Conservation (phyloP, 2,329 filamentous ascomycete genomes). For the Fusarium xylarioides region DNA sequence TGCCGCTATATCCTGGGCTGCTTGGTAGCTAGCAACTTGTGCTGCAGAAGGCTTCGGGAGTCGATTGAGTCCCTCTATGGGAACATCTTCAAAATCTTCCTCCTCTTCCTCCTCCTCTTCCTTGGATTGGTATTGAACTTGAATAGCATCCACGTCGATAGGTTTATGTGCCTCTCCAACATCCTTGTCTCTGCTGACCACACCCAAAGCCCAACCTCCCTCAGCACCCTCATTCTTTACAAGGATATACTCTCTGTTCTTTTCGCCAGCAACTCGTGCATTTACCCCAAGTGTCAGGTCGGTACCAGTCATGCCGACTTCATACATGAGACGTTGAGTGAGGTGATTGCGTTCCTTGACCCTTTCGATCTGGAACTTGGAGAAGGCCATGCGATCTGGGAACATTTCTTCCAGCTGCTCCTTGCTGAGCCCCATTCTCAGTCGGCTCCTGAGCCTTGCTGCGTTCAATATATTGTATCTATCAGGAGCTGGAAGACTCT, state of each 20-base stretch:
- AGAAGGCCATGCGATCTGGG: conserved; percentile 96
- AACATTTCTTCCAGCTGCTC: conserved; percentile 98
- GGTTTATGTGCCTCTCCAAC: conserved; percentile 84
- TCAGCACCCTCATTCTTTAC: conserved; percentile 96
- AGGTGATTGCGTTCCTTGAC: conserved; percentile 93
- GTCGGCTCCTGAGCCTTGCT: conserved; percentile 82
- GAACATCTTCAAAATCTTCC: conserved; percentile 90
- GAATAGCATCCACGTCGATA: conserved; percentile 84
- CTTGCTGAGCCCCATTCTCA: conserved; percentile 96
- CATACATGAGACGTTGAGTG: conserved; percentile 92
- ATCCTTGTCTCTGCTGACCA: conserved; percentile 86
- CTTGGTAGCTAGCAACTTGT: conserved; percentile 36
- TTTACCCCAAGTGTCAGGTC: conserved; percentile 74
- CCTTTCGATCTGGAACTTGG: conserved; percentile 93
- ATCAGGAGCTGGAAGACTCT: conserved; percentile 87
- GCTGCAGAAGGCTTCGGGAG: conserved; percentile 67
- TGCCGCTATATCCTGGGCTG: conserved; percentile 38
- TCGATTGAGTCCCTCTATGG: conserved; percentile 87
- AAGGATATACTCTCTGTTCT: conserved; percentile 91
- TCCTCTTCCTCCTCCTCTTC: conserved; percentile 74
- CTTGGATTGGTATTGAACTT: conserved; percentile 64
- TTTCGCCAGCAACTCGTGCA: conserved; percentile 81
- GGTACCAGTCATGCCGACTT: conserved; percentile 86
- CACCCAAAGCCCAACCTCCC: conserved; percentile 94
- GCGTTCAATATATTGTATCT: conserved; percentile 98